These are phyloP conservation scores for Leccinum uliginosum DNA, from an alignment of 768 basidiomycete genomes.

Conservation along the genomic window DNA sequence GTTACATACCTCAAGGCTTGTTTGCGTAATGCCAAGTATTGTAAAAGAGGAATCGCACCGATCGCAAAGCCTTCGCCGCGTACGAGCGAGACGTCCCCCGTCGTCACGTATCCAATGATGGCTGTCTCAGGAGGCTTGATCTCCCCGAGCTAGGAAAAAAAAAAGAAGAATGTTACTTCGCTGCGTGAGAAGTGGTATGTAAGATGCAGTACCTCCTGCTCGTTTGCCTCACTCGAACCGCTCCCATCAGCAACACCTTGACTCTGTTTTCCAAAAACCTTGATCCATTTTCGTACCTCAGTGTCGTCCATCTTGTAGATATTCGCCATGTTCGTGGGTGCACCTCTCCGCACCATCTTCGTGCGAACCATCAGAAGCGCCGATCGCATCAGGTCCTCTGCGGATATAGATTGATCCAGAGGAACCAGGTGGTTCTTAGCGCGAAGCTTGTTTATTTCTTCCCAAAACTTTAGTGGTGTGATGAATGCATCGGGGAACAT, in stretches of 20 bases:
- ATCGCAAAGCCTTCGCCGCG: conserved; percentile 76
- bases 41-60: conserved; percentile 61
- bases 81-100: conserved; percentile 77
- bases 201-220: conserved; percentile 25
- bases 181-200: background rate
- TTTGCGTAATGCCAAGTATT: conserved; percentile 47
- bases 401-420: conserved; percentile 30
- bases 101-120: conserved; percentile 80
- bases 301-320: conserved; percentile 62
- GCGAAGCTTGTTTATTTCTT: conserved; percentile 57
- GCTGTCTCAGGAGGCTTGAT: conserved; percentile 36
- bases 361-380: conserved; percentile 69
- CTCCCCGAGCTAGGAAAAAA: conserved; percentile 40
- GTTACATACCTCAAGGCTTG: conserved; percentile 40
- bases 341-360: conserved; percentile 60
- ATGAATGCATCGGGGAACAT: conserved; percentile 45
- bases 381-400: conserved; percentile 46
- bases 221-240: conserved; percentile 19
- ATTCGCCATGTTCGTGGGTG: conserved; percentile 68
- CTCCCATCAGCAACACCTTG: conserved; percentile 12
- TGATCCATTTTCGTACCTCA: conserved; percentile 48
- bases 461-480: conserved; percentile 42
- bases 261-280: conserved; percentile 23
- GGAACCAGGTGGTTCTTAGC: conserved; percentile 46
- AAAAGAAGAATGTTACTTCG: background rate